Evolutionary conservation across 192 early-diverging fungal species (phyloP), one percentile per base, ranked within the genome.

Genomic region (Cetraspora pellucida): DNA sequence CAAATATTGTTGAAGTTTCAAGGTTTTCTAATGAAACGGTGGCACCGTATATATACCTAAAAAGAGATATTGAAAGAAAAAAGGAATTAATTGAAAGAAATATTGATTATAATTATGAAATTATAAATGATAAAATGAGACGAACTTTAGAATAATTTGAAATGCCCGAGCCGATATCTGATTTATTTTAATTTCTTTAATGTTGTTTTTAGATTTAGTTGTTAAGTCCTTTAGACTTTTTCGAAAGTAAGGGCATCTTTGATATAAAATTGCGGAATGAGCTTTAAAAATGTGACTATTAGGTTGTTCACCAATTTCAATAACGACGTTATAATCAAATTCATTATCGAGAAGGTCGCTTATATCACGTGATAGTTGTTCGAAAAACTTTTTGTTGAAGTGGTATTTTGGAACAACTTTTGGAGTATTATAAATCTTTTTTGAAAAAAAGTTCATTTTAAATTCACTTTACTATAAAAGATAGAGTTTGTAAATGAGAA

Each of bases 1-100:
- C 47, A 13, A 71, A 3, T 43, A 71, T 19, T 7, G 45, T 21
- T 8, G 68, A 50, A 25, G 3, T 21, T n/a, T 71, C 47, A 27
- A 49, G 9, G 1, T 71, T 28, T 14, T 47, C 68, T 1, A 71
- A n/a, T 23, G 47, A n/a, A 52, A 71, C 10, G 4, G n/a, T 49
- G 19, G 47, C 68, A 1, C 28, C n/a, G 50, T 71, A 71, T 23
- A 71, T 52, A 71, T 71, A 71, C 49, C 69, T 71, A 60, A 30
- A 60, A 60, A 28, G 25, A 27, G 5, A 37, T 37, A 37, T 37
- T 37, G 7, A 37, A 37, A 37, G 3, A 37, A 37, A 37, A 37
- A 37, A 37, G 1, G 1, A 37, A 37, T 6, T 37, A 37, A 37
- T 37, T 6, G 7, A 59, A 59, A 59, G 25, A 25, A 11, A n/a